These are phyloP conservation scores for Leishmania amazonensis DNA, from an alignment of 208 protist species.

Conservation along the genomic window DNA sequence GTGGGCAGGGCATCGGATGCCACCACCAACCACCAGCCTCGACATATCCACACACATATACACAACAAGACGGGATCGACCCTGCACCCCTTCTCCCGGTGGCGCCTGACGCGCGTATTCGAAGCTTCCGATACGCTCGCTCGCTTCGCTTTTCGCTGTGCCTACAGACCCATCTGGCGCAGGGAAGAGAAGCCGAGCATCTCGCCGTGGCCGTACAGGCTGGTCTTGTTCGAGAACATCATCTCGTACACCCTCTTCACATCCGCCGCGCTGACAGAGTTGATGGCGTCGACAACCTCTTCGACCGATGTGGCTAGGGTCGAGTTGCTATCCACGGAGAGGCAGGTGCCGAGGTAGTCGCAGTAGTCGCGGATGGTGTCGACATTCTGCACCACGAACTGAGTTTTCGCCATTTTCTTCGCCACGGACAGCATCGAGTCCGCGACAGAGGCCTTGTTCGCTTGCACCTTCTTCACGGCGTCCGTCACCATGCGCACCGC, in stretches of 20 bases:
- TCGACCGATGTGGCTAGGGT: slow-evolving; percentile 45
- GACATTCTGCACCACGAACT: slow-evolving; percentile 56
- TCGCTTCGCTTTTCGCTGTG: not conserved
- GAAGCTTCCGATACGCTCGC: not conserved
- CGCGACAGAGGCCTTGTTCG: slow-evolving; percentile 36
- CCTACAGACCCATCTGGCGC: slow-evolving; percentile 69
- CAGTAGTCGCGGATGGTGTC: slow-evolving; percentile 83
- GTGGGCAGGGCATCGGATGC: not conserved
- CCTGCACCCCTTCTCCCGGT: not conserved
- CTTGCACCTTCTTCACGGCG: slow-evolving; percentile 54
- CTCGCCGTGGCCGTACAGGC: slow-evolving; percentile 83
- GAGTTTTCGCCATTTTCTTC: slow-evolving; percentile 65
- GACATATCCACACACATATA: not conserved
- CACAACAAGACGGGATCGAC: not conserved
- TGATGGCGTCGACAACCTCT: slow-evolving; percentile 70
- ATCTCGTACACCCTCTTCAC: slow-evolving; percentile 69
- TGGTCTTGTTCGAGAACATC: slow-evolving; percentile 70
- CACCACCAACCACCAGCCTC: not conserved
- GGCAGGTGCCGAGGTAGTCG: slow-evolving; percentile 86
- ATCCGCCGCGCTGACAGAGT: slow-evolving; percentile 53
- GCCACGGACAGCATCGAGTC: slow-evolving; percentile 47
- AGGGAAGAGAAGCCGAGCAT: slow-evolving; percentile 81
- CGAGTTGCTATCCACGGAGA: slow-evolving; percentile 42
- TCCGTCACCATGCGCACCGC: slow-evolving; percentile 71
- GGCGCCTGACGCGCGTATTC: not conserved